Evolutionary conservation across 2,329 filamentous ascomycete species (phyloP).

Genomic region (Elsinoe arachidis): DNA sequence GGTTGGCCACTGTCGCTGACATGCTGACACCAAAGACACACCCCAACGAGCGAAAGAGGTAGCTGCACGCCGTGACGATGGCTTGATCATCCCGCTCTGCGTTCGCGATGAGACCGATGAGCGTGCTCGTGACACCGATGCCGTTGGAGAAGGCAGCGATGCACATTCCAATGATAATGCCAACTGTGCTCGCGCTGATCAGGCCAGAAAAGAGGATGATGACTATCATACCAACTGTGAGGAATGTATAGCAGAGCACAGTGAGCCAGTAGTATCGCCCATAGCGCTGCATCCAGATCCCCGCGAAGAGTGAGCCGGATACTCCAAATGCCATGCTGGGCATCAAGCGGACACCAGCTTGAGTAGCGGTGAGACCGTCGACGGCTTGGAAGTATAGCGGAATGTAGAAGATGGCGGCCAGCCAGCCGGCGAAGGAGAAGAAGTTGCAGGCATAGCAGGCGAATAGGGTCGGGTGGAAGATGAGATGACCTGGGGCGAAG

Average conservation of each 20-base stretch:
- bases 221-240: slow-evolving; percentile 47
- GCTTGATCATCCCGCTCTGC: slow-evolving; percentile 59
- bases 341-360: slow-evolving; percentile 57
- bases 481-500: slow-evolving; percentile 65
- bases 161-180: slow-evolving; percentile 50
- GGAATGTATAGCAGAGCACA: slow-evolving; percentile 44
- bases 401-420: slow-evolving; percentile 60
- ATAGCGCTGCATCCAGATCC: slow-evolving; percentile 59
- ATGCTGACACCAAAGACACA: slow-evolving; percentile 59
- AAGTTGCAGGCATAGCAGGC: slow-evolving; percentile 65
- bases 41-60: slow-evolving; percentile 69
- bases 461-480: slow-evolving; percentile 58
- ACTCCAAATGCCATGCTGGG: slow-evolving; percentile 57
- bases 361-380: slow-evolving; percentile 53
- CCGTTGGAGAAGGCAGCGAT: slow-evolving; percentile 47
- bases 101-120: slow-evolving; percentile 65
- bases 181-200: slow-evolving; percentile 39
- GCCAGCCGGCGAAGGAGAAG: slow-evolving; percentile 55
- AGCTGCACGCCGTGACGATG: slow-evolving; percentile 68
- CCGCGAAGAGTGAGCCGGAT: slow-evolving; percentile 54
- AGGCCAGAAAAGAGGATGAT: slow-evolving; percentile 52
- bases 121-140: slow-evolving; percentile 59
- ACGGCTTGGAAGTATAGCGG: slow-evolving; percentile 72
- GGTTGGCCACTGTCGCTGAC: slow-evolving; percentile 62
- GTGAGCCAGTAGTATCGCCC: slow-evolving; percentile 66